Base-by-base conservation (phyloP, 805 yeast genomes). In the Wickerhamomyces rabaulensis region DNA sequence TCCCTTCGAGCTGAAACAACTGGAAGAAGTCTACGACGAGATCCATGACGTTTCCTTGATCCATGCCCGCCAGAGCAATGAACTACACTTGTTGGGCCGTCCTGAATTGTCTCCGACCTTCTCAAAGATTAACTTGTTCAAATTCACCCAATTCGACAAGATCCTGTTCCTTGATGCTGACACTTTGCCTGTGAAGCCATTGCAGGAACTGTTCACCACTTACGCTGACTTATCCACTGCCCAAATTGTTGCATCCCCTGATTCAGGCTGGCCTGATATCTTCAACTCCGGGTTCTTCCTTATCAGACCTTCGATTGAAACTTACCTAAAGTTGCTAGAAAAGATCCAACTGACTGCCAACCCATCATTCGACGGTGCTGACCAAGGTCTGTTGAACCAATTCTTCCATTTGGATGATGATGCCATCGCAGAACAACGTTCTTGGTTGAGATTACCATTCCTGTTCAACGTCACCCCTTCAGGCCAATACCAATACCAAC, bases 231-330 rank as follows among this genome's bases (percentile, higher is more conserved):
- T 58, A 2, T 39, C 56, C 5, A 47, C 52, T 10, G 31, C 48
- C 9, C 66, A 67, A 48, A 52, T 60, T 15, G 54, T 54, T 10
- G 63, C 94, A 0, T 68, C 82, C 7, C 87, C 94, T 0, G 95
- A 87, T 63, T 69, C 78, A 13, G 94, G 95, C n/a, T 87, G 92
- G 84, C 95, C 95, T 0, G 95, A 87, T 66, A 74, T 83, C 43
- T 87, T 87, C 71, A 87, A 87, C 64, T 79, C 90, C 13, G 95
- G 95, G 0, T 75, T 87, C 19, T 69, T 87, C 50, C 69, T 82
- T 7, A 61, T 79, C 22, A 71, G 70, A 46, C 95, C 94, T 2
- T 68, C 71, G 52, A 31, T 56, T 2, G 51, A 51, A 0, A 75
- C 69, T 17, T 82, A 67, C 53, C 48, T 63, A 6, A 64, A 66